Conservation (phyloP, 768 basidiomycete genomes). For the Amanita inopinata region DNA sequence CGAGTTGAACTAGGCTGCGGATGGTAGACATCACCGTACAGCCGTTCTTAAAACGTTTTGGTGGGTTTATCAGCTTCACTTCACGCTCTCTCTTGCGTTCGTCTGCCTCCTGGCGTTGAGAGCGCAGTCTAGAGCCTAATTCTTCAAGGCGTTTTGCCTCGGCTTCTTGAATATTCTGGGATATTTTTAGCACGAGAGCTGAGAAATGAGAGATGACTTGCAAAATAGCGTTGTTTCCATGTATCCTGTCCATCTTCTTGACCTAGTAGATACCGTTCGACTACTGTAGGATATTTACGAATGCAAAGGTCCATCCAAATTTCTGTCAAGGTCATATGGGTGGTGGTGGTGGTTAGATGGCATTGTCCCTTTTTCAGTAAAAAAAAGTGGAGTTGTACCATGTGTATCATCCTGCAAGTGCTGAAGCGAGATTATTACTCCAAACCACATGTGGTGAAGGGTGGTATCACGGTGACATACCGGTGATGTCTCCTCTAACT, state of each 20-base stretch:
- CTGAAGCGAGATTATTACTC: slow-evolving; percentile 20
- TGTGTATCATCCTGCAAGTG: slow-evolving; percentile 45
- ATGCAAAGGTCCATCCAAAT: slow-evolving; percentile 61
- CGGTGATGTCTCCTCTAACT: slow-evolving; percentile 61
- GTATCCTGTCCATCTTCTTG: slow-evolving; percentile 39
- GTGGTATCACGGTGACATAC: slow-evolving; percentile 35
- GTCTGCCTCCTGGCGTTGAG: slow-evolving; percentile 57
- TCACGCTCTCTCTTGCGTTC: slow-evolving; percentile 70
- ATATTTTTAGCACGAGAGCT: slow-evolving; percentile 10
- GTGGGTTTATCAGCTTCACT: slow-evolving; percentile 65
- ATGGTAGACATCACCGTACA: slow-evolving; percentile 4
- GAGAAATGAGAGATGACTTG: slow-evolving; percentile 24
- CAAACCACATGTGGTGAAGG: neutral
- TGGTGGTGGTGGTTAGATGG: slow-evolving; percentile 9
- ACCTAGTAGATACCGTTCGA: slow-evolving; percentile 34
- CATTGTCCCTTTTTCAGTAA: slow-evolving; percentile 3
- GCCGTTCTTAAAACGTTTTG: slow-evolving; percentile 47
- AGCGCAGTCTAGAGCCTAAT: slow-evolving; percentile 50
- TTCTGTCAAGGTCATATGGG: slow-evolving; percentile 27
- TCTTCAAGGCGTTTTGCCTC: slow-evolving; percentile 61
- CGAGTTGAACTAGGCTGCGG: neutral
- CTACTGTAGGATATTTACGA: slow-evolving; percentile 45
- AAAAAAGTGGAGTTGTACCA: slow-evolving; percentile 26
- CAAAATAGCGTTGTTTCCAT: slow-evolving; percentile 65
- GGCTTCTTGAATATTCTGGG: slow-evolving; percentile 43